phyloP scores from a whole-genome alignment of 73 alveolate genomes.

The Breviolum minutum region DNA sequence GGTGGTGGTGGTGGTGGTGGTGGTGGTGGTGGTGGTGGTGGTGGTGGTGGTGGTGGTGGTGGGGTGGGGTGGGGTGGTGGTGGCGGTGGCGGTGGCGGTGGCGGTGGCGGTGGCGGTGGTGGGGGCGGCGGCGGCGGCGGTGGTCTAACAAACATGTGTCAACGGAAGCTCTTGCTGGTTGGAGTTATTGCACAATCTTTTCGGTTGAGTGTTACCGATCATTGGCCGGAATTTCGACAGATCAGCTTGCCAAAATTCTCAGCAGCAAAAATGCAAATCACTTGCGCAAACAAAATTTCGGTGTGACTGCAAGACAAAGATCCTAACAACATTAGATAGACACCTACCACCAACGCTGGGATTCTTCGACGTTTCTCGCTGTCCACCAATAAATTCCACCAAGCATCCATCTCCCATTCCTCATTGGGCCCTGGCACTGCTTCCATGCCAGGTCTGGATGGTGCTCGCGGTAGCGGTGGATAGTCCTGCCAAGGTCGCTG shows the following conservation, averaged over 20 bases:
- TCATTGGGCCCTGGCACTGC: slow-evolving; percentile 43
- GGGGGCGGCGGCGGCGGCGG: background rate
- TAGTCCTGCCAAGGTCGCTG: background rate
- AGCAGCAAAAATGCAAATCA: too few species aligned
- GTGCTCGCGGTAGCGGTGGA: slow-evolving; percentile 26
- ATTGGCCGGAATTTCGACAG: too few species aligned
- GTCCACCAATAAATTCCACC: background rate
- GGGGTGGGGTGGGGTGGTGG: background rate
- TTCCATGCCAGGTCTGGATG: background rate
- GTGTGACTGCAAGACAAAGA: too few species aligned
- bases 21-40: background rate
- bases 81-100: background rate
- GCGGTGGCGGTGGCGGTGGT: background rate
- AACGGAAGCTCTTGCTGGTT: too few species aligned
- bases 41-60: background rate
- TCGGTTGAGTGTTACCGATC: too few species aligned
- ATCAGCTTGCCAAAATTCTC: too few species aligned
- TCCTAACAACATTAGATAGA: background rate
- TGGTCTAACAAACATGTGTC: background rate
- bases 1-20: background rate
- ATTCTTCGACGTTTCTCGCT: too few species aligned
- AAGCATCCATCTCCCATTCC: background rate
- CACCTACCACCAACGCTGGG: background rate
- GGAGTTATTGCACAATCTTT: too few species aligned
- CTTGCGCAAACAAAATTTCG: too few species aligned